Evolutionary conservation across 2,329 filamentous ascomycete species (phyloP).

Genomic region (Trichophyton equinum): DNA sequence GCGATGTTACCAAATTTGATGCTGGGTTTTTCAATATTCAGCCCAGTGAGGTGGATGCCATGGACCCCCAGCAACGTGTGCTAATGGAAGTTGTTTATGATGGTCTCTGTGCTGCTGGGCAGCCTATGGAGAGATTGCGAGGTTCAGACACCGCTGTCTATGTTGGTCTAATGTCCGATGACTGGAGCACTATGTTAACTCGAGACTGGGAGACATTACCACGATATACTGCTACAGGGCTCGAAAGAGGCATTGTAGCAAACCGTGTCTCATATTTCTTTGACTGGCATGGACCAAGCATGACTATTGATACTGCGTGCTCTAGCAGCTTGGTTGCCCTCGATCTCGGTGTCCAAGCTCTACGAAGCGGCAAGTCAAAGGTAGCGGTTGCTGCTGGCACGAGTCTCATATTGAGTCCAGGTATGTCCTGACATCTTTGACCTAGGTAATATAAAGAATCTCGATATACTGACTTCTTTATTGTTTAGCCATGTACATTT

Average conservation of each 20-base stretch:
- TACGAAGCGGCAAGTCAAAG: slow-evolving; percentile 12
- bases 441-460: background rate
- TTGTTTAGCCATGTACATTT: slow-evolving; percentile 8
- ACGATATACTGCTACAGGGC: slow-evolving; percentile 13
- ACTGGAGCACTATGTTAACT: slow-evolving; percentile 19
- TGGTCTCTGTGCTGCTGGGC: slow-evolving; percentile 19
- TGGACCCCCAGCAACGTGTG: slow-evolving; percentile 24
- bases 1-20: slow-evolving; percentile 22
- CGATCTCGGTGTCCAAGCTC: slow-evolving; percentile 12
- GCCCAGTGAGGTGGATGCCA: slow-evolving; percentile 17
- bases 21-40: slow-evolving; percentile 22
- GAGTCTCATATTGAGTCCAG: slow-evolving; percentile 16
- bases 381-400: slow-evolving; percentile 18
- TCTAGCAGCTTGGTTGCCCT: slow-evolving; percentile 11
- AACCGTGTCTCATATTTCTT: slow-evolving; percentile 13
- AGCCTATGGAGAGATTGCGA: slow-evolving; percentile 16
- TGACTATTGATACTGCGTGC: slow-evolving; percentile 15
- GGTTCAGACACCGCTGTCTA: slow-evolving; percentile 25
- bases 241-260: background rate
- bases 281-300: slow-evolving; percentile 10
- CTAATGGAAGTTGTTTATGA: slow-evolving; percentile 21
- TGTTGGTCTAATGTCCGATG: slow-evolving; percentile 20
- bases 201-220: slow-evolving; percentile 15
- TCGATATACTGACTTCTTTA: background rate
- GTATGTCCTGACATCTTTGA: slow-evolving; percentile 2